phyloP scores from a whole-genome alignment of 1,284 basidiomycete genomes.

The Cryptococcus sp. region DNA sequence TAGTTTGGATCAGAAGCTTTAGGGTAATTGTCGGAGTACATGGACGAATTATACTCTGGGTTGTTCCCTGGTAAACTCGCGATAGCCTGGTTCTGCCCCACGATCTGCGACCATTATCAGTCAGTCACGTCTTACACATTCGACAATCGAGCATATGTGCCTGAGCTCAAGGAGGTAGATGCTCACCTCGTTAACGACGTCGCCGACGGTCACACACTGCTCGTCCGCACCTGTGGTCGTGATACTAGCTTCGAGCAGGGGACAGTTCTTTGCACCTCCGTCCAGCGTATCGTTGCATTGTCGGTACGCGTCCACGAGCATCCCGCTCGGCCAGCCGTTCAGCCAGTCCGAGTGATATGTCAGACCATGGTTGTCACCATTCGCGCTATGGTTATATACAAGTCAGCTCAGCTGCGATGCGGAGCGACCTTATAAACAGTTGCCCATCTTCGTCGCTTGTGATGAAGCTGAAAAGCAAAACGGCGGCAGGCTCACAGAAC shows the following conservation, averaged over 20 bases:
- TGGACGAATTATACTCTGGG: constrained; percentile 27
- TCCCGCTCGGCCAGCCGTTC: constrained; percentile 29
- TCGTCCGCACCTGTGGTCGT: constrained; percentile 5
- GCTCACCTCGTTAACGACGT: constrained; percentile 29
- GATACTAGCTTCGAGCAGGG: constrained; percentile 7
- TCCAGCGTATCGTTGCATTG: constrained; percentile 15
- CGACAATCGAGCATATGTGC: background rate
- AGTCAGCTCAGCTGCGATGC: background rate
- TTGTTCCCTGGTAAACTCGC: constrained; percentile 28
- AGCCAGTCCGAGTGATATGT: constrained; percentile 31
- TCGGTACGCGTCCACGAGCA: constrained; percentile 24
- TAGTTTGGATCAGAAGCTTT: constrained; percentile 10
- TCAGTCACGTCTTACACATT: background rate
- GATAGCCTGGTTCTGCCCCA: constrained; percentile 18
- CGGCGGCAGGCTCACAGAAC: constrained; percentile 20
- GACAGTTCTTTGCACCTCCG: constrained; percentile 16
- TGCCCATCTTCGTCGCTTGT: background rate
- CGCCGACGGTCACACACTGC: constrained; percentile 18
- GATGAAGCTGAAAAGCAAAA: background rate
- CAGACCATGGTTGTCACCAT: constrained; percentile 28
- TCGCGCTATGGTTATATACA: constrained; percentile 12
- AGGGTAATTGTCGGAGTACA: constrained; percentile 9
- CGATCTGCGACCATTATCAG: constrained; percentile 5
- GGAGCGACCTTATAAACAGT: background rate
- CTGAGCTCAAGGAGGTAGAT: background rate